Percentiles rank a stretch among this genome's conserved stretches.
phyloP scores from a whole-genome alignment of 345 rosid genomes.

The Pseudoturritis turrita region DNA sequence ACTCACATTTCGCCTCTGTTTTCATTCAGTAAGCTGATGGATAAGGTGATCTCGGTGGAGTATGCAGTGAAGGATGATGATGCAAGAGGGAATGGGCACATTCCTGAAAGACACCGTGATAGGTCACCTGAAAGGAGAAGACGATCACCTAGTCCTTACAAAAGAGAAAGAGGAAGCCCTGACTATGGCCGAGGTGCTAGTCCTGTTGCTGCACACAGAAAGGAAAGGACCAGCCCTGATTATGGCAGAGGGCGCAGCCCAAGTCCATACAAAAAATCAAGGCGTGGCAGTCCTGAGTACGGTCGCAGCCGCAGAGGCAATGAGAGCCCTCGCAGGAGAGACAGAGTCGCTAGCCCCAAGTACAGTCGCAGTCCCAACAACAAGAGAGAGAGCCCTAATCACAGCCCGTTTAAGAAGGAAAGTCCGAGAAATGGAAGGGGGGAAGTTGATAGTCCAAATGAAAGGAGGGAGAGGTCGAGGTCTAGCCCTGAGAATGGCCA shows the following conservation, averaged over 20 bases:
- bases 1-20: background rate
- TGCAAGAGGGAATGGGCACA: constrained; percentile 60
- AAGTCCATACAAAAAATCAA: constrained; percentile 51
- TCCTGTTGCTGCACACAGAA: constrained; percentile 47
- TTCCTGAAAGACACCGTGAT: constrained; percentile 70
- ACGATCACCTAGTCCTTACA: constrained; percentile 74
- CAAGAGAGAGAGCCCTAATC: constrained; percentile 43
- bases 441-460: constrained; percentile 41
- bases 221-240: constrained; percentile 72
- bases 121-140: constrained; percentile 80
- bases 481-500: constrained; percentile 44
- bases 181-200: constrained; percentile 85
- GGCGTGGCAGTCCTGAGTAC: constrained; percentile 55
- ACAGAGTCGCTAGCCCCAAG: constrained; percentile 43
- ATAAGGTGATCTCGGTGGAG: constrained; percentile 86
- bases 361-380: constrained; percentile 49
- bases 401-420: constrained; percentile 41
- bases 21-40: constrained; percentile 81
- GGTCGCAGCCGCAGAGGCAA: constrained; percentile 42
- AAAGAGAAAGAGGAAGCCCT: constrained; percentile 87
- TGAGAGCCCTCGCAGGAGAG: constrained; percentile 59
- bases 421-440: constrained; percentile 37
- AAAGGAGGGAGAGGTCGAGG: constrained; percentile 39
- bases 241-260: constrained; percentile 64
- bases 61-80: constrained; percentile 92